Evolutionary conservation across 148 eudicot genomes (phyloP), one percentile per base, ranked within the genome.

Genomic region (Fallopia convolvulus): DNA sequence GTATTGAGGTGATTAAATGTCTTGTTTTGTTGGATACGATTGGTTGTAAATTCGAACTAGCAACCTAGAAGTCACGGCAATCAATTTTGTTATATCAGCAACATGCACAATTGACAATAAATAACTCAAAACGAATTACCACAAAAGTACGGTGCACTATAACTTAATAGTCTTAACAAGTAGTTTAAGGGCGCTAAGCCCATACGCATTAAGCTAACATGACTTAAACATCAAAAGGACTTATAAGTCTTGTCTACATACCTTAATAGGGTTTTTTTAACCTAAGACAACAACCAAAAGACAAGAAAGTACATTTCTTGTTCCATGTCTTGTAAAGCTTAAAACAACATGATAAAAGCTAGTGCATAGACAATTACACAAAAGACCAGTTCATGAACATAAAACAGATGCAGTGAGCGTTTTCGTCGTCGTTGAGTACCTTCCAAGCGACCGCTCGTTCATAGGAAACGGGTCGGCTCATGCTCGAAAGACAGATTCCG

Each of bases 361-460:
- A 55, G 61, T 18, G 61, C 61, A 55, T n/a, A 55, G 20, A 21
- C 18, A 5, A n/a, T 80, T 74, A 93, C 72, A 93, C 95, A 65
- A 93, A 90, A 2, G 95, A 90, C 97, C 95, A 91, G 80, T 93
- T 91, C 75, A 93, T 75, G 75, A 93, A 93, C 97, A 89, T 89
- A 71, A 91, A 93, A 83, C 93, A 90, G 75, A 93, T 88, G 92
- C 97, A 90, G 63, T 88, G 97, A 55, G 92, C 92, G 53, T 79
- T 88, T n/a, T 93, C 93, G 46, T 90, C 93, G 74, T 93, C 95
- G 40, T 90, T 91, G 83, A 90, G 74, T 75, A 93, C 95, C 82
- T 93, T 93, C 97, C 97, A 93, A 48, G 97, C 97, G 52, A 89
- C 97, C 6, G 97, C 93, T 78, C 91, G 82, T 84, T 90, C 97